Conservation (phyloP, 345 rosid species). For the Lenwebbia sp. region DNA sequence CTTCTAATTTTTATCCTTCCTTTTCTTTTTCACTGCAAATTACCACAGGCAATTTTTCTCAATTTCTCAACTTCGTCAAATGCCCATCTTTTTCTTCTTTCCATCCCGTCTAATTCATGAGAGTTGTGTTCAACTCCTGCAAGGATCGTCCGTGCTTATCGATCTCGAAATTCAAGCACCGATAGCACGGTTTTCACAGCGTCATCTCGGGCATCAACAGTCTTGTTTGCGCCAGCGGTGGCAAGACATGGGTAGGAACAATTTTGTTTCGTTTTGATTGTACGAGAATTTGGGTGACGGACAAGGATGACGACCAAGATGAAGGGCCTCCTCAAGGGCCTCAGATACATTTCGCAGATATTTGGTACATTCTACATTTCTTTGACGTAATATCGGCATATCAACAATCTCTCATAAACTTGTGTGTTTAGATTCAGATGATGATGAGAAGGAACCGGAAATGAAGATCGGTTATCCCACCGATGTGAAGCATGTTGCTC, state of each 20-base stretch:
- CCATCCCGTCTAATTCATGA: background rate
- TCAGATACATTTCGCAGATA: slow-evolving; percentile 10
- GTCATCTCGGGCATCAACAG: background rate
- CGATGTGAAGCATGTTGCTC: slow-evolving; percentile 91
- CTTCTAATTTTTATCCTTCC: slow-evolving; percentile 8
- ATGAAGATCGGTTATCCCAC: slow-evolving; percentile 82
- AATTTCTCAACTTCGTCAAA: background rate
- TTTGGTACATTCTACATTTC: background rate
- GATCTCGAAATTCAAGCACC: background rate
- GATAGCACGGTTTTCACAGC: background rate
- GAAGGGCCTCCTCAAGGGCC: slow-evolving; percentile 13
- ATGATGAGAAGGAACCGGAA: slow-evolving; percentile 60
- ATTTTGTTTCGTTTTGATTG: background rate
- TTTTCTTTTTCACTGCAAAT: background rate
- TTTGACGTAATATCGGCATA: background rate
- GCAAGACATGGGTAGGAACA: background rate
- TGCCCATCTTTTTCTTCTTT: background rate
- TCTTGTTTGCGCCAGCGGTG: background rate
- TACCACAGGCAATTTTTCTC: background rate
- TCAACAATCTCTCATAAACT: background rate
- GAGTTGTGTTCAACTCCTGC: background rate
- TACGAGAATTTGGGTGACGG: background rate
- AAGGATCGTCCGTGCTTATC: background rate
- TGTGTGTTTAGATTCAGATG: background rate
- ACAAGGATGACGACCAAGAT: slow-evolving; percentile 4